A percentile compares a stretch with the other conserved stretches of the same genome.
Conservation (phyloP, 2,329 filamentous ascomycete genomes). For the Didymellaceae sp. region DNA sequence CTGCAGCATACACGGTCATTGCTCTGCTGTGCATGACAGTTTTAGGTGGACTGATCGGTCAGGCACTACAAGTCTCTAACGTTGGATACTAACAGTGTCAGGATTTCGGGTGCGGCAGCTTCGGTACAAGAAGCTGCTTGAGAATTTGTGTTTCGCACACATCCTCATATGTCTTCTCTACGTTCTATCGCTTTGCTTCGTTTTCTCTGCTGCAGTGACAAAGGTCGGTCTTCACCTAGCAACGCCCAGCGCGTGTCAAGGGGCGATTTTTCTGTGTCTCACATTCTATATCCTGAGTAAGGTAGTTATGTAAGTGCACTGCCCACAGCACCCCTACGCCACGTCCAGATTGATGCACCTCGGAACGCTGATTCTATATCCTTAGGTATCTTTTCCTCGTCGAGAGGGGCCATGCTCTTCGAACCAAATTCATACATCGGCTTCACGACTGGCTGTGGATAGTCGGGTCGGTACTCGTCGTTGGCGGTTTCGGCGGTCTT, state of each 20-base stretch:
- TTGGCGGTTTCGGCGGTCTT: slow-evolving; percentile 17
- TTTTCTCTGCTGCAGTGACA: slow-evolving; percentile 43
- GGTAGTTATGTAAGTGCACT: slow-evolving; percentile 18
- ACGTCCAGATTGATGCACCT: no score
- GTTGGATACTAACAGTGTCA: slow-evolving; percentile 6
- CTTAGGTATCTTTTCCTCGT: slow-evolving; percentile 51
- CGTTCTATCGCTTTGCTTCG: slow-evolving; percentile 44
- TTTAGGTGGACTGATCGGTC: slow-evolving; percentile 28
- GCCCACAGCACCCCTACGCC: not conserved
- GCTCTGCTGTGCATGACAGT: slow-evolving; percentile 38
- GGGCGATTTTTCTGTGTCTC: slow-evolving; percentile 48
- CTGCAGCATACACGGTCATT: slow-evolving; percentile 22
- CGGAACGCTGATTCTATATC: not conserved
- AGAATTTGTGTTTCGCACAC: slow-evolving; percentile 24
- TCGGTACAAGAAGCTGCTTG: not conserved
- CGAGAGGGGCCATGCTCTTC: slow-evolving; percentile 50
- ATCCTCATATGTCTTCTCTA: slow-evolving; percentile 46
- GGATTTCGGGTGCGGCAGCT: slow-evolving; percentile 26
- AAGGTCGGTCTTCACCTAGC: slow-evolving; percentile 41
- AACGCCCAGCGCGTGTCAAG: slow-evolving; percentile 35
- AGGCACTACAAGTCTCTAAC: no score
- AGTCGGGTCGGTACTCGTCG: slow-evolving; percentile 28
- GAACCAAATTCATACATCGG: slow-evolving; percentile 42
- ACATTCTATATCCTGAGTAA: slow-evolving; percentile 35
- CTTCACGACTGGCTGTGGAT: slow-evolving; percentile 47